These are phyloP conservation scores for Ophiostoma himal-ulmi DNA, from an alignment of 2,329 filamentous ascomycete species.

Conservation along the genomic window DNA sequence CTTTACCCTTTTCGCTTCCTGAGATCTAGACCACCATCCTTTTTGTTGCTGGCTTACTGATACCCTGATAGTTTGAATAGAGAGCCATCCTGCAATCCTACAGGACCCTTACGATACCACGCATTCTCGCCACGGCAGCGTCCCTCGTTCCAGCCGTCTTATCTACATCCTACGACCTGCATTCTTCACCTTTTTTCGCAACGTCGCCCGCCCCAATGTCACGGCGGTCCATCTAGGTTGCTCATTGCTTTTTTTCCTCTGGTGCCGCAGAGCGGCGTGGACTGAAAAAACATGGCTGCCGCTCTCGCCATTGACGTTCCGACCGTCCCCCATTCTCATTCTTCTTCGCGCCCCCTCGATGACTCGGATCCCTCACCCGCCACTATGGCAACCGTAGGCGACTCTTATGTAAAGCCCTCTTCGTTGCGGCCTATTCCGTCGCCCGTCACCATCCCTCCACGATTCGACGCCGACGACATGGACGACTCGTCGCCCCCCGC, in stretches of 20 bases:
- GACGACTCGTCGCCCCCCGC: constrained; percentile 24
- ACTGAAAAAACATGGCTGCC: constrained; percentile 32
- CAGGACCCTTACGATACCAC: neutral
- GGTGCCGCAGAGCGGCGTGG: constrained; percentile 46
- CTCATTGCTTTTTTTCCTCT: constrained; percentile 35
- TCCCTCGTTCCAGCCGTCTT: neutral
- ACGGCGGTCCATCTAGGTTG: constrained; percentile 35
- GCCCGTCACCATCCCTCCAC: constrained; percentile 30
- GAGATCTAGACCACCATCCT: neutral
- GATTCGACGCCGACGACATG: constrained; percentile 28
- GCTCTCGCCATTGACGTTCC: constrained; percentile 27
- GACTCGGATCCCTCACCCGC: neutral
- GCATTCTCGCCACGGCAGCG: neutral
- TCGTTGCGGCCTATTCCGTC: constrained; percentile 28
- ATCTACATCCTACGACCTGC: neutral
- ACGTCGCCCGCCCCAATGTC: constrained; percentile 35
- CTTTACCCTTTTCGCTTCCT: neutral
- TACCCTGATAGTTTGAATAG: neutral
- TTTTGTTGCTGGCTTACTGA: constrained; percentile 4
- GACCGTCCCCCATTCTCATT: constrained; percentile 2
- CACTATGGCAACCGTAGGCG: constrained; percentile 18
- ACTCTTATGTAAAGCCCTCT: constrained; percentile 23
- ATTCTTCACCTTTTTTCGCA: neutral
- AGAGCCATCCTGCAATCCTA: neutral
- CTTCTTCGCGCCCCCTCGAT: neutral